phyloP scores from a whole-genome alignment of 164 flowering plant species.

The Cinnamomum micranthum region DNA sequence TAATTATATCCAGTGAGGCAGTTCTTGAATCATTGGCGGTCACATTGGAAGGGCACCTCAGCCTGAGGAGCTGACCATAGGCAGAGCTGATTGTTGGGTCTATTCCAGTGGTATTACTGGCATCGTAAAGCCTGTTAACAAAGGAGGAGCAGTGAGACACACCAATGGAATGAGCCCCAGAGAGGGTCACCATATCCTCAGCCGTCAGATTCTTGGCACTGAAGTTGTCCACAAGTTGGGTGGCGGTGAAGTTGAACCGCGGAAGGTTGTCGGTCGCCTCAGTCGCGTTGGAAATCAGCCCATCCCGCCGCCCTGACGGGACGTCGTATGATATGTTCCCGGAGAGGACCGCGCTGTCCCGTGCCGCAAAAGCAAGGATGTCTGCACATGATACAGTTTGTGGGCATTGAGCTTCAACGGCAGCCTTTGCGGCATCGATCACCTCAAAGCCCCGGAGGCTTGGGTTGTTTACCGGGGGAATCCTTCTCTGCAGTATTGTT shows the following conservation, averaged over 20 bases:
- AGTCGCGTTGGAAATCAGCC: not conserved
- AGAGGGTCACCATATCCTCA: conserved; percentile 16
- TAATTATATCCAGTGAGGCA: not conserved
- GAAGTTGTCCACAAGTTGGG: conserved; percentile 11
- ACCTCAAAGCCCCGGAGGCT: conserved; percentile 16
- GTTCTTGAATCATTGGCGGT: not conserved
- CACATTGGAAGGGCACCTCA: conserved; percentile 7
- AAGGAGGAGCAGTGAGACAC: conserved; percentile 7
- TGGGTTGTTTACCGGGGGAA: conserved; percentile 2
- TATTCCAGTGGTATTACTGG: conserved; percentile 9
- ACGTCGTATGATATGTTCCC: conserved; percentile 3
- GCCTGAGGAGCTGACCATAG: conserved; percentile 2
- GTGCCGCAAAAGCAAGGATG: conserved; percentile 15
- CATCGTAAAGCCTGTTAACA: conserved; percentile 11
- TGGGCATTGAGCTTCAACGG: conserved; percentile 8
- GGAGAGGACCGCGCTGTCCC: conserved; percentile 6
- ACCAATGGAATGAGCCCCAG: conserved; percentile 17
- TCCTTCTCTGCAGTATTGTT: conserved; percentile 6
- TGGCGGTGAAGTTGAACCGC: not conserved
- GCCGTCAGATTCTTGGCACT: conserved; percentile 3
- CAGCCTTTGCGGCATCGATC: conserved; percentile 5
- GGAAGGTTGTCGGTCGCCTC: not conserved
- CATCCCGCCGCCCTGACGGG: conserved; percentile 12
- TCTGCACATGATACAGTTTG: conserved; percentile 12
- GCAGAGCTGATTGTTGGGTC: conserved; percentile 7